Base-by-base conservation (phyloP, 768 basidiomycete genomes). In the Boletus barrowsii region DNA sequence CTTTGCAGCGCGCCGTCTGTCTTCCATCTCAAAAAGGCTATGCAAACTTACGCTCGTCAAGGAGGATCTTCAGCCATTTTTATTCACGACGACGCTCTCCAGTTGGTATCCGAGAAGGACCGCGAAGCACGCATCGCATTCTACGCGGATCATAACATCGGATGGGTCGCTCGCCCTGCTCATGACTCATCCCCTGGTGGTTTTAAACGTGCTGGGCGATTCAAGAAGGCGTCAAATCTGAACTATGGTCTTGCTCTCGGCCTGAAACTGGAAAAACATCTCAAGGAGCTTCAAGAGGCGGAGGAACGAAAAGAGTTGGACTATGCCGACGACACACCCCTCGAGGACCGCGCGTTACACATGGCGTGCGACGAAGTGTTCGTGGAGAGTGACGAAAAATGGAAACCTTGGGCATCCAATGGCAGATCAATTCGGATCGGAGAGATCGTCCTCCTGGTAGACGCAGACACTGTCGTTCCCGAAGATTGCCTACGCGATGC, bases 181-280 rank as follows among this genome's bases (percentile, higher is more conserved):
- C 82, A 86, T 9, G 26, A 42, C 0, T 52, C 56, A 0, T 37
- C 61, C 5, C 50, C 57, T 2, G 46, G 26, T 15, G 71, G 65
- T 5, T 70, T 71, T 52, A 73, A 70, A n/a, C 71, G 75, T 30
- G 68, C 87, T 0, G 93, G 93, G 9, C 80, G 92, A 10, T 96
- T 96, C 82, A 96, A 96, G 78, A 96, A 96, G 68, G 92, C 92
- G 2, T 87, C 84, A 29, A 96, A 96, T 69, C 82, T 95, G 82
- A 96, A 95, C 68, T 93, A 87, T 56, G 90, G 82, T 8, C 74
- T 80, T 10, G 70, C 66, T 17, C 61, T 81, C 14, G 76, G 75
- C 14, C 55, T 77, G 47, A 68, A 71, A 17, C 51, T 71, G 35
- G 70, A 70, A 44, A 53, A 47, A 9, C 62, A 72, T 44, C 72